phyloP scores from a whole-genome alignment of 2,329 filamentous ascomycete species.

The Neocatenulostroma microsporum region DNA sequence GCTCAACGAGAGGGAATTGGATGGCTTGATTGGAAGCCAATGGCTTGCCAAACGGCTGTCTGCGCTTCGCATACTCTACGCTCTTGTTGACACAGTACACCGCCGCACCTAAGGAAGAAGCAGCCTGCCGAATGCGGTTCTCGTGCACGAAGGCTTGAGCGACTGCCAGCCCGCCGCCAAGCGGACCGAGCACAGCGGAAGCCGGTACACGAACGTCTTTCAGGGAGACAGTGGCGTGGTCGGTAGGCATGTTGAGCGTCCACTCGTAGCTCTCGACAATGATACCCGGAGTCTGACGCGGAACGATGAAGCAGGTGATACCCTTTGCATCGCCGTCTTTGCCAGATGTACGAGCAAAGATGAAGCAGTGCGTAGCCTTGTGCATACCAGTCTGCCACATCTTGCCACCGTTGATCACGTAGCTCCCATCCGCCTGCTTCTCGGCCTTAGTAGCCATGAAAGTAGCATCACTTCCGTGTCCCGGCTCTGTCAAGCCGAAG shows the following conservation, averaged over 20 bases:
- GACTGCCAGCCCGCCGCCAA: constrained; percentile 50
- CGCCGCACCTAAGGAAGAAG: constrained; percentile 52
- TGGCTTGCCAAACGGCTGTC: constrained; percentile 50
- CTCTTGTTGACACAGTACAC: constrained; percentile 53
- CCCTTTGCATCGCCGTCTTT: constrained; percentile 47
- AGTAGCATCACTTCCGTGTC: constrained; percentile 57
- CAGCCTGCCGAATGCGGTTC: constrained; percentile 58
- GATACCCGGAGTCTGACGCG: constrained; percentile 45
- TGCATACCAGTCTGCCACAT: constrained; percentile 61
- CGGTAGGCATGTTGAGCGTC: constrained; percentile 61
- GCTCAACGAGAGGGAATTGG: constrained; percentile 56
- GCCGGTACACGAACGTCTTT: constrained; percentile 50
- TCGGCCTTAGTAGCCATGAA: constrained; percentile 51
- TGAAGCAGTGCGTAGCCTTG: constrained; percentile 52
- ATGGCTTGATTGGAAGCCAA: constrained; percentile 55
- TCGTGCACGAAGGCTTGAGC: constrained; percentile 60
- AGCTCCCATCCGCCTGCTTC: constrained; percentile 41
- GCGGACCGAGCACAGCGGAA: constrained; percentile 45
- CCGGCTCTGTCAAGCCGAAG: constrained; percentile 56
- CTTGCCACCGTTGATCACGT: constrained; percentile 51
- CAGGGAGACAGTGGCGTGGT: constrained; percentile 54
- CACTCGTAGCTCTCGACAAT: constrained; percentile 53
- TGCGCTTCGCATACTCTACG: constrained; percentile 48
- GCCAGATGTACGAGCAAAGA: constrained; percentile 54
- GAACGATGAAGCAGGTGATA: constrained; percentile 56